phyloP scores from a whole-genome alignment of 352 stramenopile genomes.

The Phytopythium vexans region DNA sequence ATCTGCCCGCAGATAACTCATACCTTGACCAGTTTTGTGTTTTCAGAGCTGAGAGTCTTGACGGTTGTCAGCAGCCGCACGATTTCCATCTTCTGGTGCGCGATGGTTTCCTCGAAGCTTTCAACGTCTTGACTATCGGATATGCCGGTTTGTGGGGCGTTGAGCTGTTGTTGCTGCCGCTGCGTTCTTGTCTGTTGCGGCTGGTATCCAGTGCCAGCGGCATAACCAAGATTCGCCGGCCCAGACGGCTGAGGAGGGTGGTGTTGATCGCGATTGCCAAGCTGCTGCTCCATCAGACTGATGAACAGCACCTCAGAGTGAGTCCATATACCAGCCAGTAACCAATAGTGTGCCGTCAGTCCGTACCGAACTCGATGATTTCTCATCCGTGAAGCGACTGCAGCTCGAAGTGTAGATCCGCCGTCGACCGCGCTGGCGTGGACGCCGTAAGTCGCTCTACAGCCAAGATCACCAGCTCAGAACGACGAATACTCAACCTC shows the following conservation, averaged over 20 bases:
- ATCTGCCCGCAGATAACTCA: neutral
- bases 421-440: slow-evolving; percentile 71
- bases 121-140: slow-evolving; percentile 28
- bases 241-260: slow-evolving; percentile 12
- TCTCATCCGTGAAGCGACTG: slow-evolving; percentile 76
- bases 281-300: slow-evolving; percentile 83
- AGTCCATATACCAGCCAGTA: neutral
- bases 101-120: slow-evolving; percentile 48
- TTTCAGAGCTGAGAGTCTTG: slow-evolving; percentile 83
- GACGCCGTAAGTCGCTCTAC: slow-evolving; percentile 23
- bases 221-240: neutral
- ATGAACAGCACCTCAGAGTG: too few relatives aligned
- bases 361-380: slow-evolving; percentile 69
- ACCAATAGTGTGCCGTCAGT: neutral
- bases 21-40: slow-evolving; percentile 82
- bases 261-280: slow-evolving; percentile 39
- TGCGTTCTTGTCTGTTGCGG: slow-evolving; percentile 11
- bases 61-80: slow-evolving; percentile 77
- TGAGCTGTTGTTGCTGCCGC: slow-evolving; percentile 1
- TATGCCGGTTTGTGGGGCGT: slow-evolving; percentile 3
- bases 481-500: neutral
- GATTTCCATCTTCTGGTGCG: slow-evolving; percentile 81
- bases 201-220: slow-evolving; percentile 8
- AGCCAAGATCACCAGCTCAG: too few relatives aligned
- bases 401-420: slow-evolving; percentile 67